Conservation (phyloP, 345 rosid genomes). For the Cardamine chenopodiifolia region DNA sequence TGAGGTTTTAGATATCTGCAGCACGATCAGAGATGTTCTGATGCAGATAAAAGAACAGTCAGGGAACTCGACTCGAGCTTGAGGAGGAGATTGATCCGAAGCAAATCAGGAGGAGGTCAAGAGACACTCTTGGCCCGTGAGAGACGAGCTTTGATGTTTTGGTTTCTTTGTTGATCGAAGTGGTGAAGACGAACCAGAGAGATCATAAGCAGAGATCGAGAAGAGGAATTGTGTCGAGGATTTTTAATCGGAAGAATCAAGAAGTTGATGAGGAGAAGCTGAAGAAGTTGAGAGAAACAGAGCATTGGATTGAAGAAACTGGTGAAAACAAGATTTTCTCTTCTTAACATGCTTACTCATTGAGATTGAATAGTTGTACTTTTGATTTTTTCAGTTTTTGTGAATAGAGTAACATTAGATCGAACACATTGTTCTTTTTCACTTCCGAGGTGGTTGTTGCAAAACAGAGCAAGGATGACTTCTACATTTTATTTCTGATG, state of each 20-base stretch:
- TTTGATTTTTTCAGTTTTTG: constrained; percentile 2
- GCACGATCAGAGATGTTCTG: constrained; percentile 46
- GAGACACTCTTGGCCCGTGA: constrained; percentile 30
- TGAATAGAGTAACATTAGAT: constrained; percentile 12
- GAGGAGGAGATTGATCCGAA: constrained; percentile 39
- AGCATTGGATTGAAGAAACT: constrained; percentile 39
- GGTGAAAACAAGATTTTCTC: constrained; percentile 52
- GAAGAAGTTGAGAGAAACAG: constrained; percentile 45
- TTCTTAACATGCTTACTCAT: constrained; percentile 46
- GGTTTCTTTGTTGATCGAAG: constrained; percentile 37
- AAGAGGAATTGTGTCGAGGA: constrained; percentile 30
- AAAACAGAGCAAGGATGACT: constrained; percentile 8
- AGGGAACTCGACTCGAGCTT: constrained; percentile 45
- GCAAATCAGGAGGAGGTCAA: constrained; percentile 22
- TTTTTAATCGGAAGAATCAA: constrained; percentile 33
- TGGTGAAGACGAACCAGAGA: not conserved
- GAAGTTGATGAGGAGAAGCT: constrained; percentile 24
- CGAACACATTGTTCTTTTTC: not conserved
- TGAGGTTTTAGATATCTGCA: constrained; percentile 47
- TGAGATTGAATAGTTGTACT: constrained; percentile 17
- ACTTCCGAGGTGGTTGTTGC: not conserved
- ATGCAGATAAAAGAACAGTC: constrained; percentile 41
- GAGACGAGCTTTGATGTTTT: constrained; percentile 37
- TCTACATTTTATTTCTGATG: not conserved
- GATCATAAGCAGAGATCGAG: not conserved